These are phyloP conservation scores for Yamadazyma aaseri DNA, from an alignment of 1,139 yeast genomes.

Conservation along the genomic window DNA sequence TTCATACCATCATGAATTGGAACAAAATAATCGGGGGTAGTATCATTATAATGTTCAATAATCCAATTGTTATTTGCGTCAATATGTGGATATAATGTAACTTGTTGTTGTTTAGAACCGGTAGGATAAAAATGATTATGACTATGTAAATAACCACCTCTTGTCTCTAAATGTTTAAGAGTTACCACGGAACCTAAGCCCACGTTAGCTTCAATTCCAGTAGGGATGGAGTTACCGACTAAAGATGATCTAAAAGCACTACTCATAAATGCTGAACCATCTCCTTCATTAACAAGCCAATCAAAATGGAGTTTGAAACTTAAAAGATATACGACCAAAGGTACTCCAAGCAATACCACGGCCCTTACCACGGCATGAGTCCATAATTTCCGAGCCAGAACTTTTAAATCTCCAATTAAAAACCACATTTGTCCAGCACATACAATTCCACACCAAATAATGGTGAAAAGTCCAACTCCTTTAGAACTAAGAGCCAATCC, in stretches of 20 bases:
- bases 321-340: constrained; percentile 60
- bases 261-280: constrained; percentile 86
- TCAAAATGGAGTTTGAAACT: constrained; percentile 82
- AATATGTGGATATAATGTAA: constrained; percentile 89
- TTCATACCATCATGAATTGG: constrained; percentile 76
- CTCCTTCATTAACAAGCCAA: constrained; percentile 72
- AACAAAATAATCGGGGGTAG: constrained; percentile 54
- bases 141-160: constrained; percentile 95
- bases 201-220: constrained; percentile 70
- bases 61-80: constrained; percentile 88
- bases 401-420: constrained; percentile 77
- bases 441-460: constrained; percentile 84
- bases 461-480: constrained; percentile 96
- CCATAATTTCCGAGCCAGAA: constrained; percentile 49
- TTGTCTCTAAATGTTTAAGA: constrained; percentile 78
- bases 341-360: constrained; percentile 63
- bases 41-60: constrained; percentile 63
- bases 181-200: constrained; percentile 83
- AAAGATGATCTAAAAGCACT: constrained; percentile 84
- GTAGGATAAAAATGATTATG: constrained; percentile 82
- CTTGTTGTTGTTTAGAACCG: constrained; percentile 94
- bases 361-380: constrained; percentile 61
- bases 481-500: constrained; percentile 90
- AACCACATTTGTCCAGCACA: constrained; percentile 85
- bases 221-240: constrained; percentile 68